Evolutionary conservation across 2,329 filamentous ascomycete genomes (phyloP).

Genomic region (Microdochium bolleyi): DNA sequence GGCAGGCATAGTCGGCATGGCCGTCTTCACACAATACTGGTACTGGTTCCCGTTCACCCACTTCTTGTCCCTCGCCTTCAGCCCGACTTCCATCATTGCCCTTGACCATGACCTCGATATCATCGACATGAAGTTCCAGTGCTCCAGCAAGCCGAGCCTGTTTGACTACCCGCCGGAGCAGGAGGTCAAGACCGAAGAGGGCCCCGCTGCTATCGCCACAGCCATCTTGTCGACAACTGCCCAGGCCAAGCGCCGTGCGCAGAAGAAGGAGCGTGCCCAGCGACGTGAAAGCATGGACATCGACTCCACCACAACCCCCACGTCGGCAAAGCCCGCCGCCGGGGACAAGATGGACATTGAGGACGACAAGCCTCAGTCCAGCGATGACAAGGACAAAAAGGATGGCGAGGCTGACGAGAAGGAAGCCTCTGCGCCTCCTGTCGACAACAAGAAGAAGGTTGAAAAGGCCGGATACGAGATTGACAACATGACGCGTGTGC

Average conservation of each 20-base stretch:
- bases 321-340: slow-evolving; percentile 47
- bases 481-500: slow-evolving; percentile 92
- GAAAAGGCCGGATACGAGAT: slow-evolving; percentile 94
- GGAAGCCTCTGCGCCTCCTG: slow-evolving; percentile 39
- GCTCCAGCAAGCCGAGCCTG: slow-evolving; percentile 85
- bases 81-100: slow-evolving; percentile 92
- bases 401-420: slow-evolving; percentile 50
- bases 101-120: slow-evolving; percentile 91
- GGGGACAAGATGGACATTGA: slow-evolving; percentile 85
- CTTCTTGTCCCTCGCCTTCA: slow-evolving; percentile 92
- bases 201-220: slow-evolving; percentile 87
- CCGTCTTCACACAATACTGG: slow-evolving; percentile 98
- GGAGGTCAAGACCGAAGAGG: slow-evolving; percentile 90
- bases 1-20: slow-evolving; percentile 95
- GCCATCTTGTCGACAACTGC: slow-evolving; percentile 94
- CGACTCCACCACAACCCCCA: slow-evolving; percentile 69
- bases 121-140: slow-evolving; percentile 91
- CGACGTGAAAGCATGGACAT: slow-evolving; percentile 93
- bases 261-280: slow-evolving; percentile 88
- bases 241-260: slow-evolving; percentile 88
- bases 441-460: slow-evolving; percentile 73
- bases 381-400: slow-evolving; percentile 54
- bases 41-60: slow-evolving; percentile 99
- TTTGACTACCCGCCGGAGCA: slow-evolving; percentile 98
- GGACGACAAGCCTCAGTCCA: slow-evolving; percentile 39